Conservation (phyloP, 1,139 yeast species). For the Yamadazyma jaroonii region DNA sequence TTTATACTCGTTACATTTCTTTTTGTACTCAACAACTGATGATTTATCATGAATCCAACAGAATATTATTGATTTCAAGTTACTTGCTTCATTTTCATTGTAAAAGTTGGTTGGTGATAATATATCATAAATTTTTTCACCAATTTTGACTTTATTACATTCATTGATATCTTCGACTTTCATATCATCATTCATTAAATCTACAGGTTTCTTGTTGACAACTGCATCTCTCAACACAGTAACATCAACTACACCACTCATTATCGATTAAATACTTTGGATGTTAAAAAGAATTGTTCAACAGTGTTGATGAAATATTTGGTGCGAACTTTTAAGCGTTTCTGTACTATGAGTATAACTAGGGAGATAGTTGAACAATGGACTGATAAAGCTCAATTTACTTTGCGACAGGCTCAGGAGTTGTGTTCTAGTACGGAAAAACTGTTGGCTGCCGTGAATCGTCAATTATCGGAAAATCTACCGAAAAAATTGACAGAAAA, state of each 20-base stretch:
- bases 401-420: constrained; percentile 29
- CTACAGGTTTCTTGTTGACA: constrained; percentile 18
- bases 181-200: constrained; percentile 19
- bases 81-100: constrained; percentile 48
- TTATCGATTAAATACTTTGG: neutral
- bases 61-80: constrained; percentile 66
- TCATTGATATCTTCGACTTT: constrained; percentile 29
- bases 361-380: constrained; percentile 15
- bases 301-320: constrained; percentile 3
- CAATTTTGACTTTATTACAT: constrained; percentile 36
- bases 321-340: neutral
- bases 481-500: constrained; percentile 24
- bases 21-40: constrained; percentile 78
- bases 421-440: constrained; percentile 33
- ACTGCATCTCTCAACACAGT: constrained; percentile 10
- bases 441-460: constrained; percentile 23
- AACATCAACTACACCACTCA: constrained; percentile 7
- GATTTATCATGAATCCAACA: constrained; percentile 79
- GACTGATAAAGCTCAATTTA: constrained; percentile 29
- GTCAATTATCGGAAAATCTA: constrained; percentile 20
- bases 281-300: neutral
- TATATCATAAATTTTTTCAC: constrained; percentile 26
- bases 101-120: constrained; percentile 55
- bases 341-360: constrained; percentile 3
- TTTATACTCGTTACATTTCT: constrained; percentile 62